phyloP scores from a whole-genome alignment of 768 basidiomycete species.

The Pleurotus giganteus region DNA sequence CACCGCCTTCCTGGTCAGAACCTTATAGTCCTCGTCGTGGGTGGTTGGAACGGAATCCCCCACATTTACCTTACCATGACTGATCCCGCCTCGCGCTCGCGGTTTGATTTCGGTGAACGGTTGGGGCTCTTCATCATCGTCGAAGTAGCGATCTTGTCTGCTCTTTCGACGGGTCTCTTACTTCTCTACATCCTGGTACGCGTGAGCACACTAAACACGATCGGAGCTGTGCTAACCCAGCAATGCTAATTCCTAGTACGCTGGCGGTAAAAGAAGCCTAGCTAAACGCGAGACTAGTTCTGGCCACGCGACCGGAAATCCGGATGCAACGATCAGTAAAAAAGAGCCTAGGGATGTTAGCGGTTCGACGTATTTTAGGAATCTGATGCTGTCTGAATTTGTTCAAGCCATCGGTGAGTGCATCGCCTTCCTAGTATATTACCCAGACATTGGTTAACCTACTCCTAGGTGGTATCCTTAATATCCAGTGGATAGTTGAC shows the following conservation, averaged over 20 bases:
- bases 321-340: neutral
- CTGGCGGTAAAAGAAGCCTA: neutral
- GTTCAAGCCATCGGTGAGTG: slow-evolving; percentile 39
- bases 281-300: neutral
- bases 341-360: slow-evolving; percentile 22
- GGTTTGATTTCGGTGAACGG: neutral
- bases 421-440: too few relatives aligned
- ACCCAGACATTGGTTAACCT: neutral
- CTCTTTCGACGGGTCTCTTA: slow-evolving; percentile 18
- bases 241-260: neutral
- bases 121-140: slow-evolving; percentile 1
- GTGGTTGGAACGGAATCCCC: neutral
- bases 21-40: neutral
- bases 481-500: slow-evolving; percentile 31
- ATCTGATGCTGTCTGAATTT: slow-evolving; percentile 46
- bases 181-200: slow-evolving; percentile 24
- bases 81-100: neutral
- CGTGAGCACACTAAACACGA: slow-evolving; percentile 6
- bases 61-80: neutral
- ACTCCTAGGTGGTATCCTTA: slow-evolving; percentile 32
- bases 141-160: slow-evolving; percentile 17
- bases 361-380: slow-evolving; percentile 42
- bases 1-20: neutral
- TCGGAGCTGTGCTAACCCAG: neutral
- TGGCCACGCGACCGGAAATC: neutral